Percentiles rank a stretch among this genome's conserved stretches.
These are phyloP conservation scores for Saccharomycopsis hybrid DNA, from an alignment of 1,139 yeast genomes.

Conservation along the genomic window DNA sequence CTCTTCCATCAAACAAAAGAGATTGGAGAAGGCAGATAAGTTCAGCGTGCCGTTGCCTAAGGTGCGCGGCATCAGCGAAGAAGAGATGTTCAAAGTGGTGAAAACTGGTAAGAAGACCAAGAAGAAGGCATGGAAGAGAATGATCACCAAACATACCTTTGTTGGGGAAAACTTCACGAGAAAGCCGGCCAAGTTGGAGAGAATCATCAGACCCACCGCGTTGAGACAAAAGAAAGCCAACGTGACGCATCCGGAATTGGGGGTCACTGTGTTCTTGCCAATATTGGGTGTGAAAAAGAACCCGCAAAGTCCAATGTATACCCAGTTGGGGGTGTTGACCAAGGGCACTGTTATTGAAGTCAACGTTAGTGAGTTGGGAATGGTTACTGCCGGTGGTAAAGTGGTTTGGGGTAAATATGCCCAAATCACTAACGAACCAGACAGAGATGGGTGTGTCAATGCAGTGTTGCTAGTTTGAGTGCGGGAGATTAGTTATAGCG, in stretches of 20 bases:
- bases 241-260: constrained; percentile 95
- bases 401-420: constrained; percentile 99
- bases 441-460: constrained; percentile 97
- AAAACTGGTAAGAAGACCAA: constrained; percentile 84
- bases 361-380: constrained; percentile 92
- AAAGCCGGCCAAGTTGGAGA: constrained; percentile 96
- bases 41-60: constrained; percentile 95
- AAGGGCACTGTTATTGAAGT: constrained; percentile 98
- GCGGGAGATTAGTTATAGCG: no score
- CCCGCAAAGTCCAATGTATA: constrained; percentile 98
- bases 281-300: constrained; percentile 94
- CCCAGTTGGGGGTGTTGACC: constrained; percentile 94
- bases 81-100: constrained; percentile 96
- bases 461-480: constrained; percentile 79
- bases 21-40: constrained; percentile 96
- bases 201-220: constrained; percentile 95
- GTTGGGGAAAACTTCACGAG: constrained; percentile 99
- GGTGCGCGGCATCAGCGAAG: constrained; percentile 97
- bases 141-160: constrained; percentile 98
- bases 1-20: constrained; percentile 90
- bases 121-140: constrained; percentile 95
- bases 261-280: constrained; percentile 91
- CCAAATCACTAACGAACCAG: constrained; percentile 98
- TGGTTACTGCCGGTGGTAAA: constrained; percentile 99
- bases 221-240: constrained; percentile 98